phyloP scores from a whole-genome alignment of 1,139 yeast genomes.

The Scheffersomyces stambukii region DNA sequence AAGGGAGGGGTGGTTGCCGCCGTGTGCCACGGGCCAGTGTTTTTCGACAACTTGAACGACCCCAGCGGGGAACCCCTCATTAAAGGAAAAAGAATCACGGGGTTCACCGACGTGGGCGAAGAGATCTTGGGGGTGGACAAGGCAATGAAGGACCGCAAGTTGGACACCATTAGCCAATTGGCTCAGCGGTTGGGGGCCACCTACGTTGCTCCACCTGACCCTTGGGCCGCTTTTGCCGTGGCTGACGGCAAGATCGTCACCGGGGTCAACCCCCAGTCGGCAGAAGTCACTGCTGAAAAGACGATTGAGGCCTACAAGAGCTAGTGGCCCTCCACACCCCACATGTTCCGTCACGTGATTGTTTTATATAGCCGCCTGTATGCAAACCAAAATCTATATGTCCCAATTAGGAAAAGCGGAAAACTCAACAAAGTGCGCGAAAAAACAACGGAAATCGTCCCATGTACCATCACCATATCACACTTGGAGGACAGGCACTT shows the following conservation, averaged over 20 bases:
- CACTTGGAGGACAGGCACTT: too few species aligned
- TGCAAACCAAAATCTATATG: too few species aligned
- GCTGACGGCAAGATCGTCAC: conserved; percentile 55
- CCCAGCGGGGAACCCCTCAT: conserved; percentile 42
- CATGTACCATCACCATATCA: too few species aligned
- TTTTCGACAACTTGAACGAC: conserved; percentile 45
- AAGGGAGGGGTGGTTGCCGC: conserved; percentile 56
- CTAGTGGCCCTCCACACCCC: too few species aligned
- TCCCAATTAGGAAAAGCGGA: too few species aligned
- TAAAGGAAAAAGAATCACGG: conserved; percentile 53
- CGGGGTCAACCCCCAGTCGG: conserved; percentile 63
- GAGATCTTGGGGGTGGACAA: conserved; percentile 30
- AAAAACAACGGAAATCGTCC: too few species aligned
- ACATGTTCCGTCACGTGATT: too few species aligned
- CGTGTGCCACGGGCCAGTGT: conserved; percentile 65
- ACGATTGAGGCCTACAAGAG: conserved; percentile 9
- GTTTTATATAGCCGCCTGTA: too few species aligned
- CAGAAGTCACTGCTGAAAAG: conserved; percentile 42
- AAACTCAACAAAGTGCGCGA: too few species aligned
- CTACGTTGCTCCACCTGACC: conserved; percentile 41
- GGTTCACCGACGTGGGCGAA: conserved; percentile 59
- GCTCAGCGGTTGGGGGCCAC: conserved; percentile 38
- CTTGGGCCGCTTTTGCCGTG: conserved; percentile 51
- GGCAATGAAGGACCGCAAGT: conserved; percentile 26
- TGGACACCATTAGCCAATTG: conserved; percentile 32